These are phyloP conservation scores for Petrea volubilis DNA, from an alignment of 257 asterid species.

Conservation along the genomic window DNA sequence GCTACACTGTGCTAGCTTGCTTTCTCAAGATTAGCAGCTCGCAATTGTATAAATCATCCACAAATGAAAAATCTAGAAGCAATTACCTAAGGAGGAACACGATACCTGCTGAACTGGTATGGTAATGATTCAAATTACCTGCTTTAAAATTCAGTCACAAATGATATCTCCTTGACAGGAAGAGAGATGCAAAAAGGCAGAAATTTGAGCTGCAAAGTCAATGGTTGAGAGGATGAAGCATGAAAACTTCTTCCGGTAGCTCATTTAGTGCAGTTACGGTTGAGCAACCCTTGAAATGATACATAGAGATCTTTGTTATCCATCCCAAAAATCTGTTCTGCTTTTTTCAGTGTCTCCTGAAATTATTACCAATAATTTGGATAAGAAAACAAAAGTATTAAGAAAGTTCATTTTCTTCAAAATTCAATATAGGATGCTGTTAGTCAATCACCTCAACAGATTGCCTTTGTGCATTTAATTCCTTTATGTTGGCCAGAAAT, in stretches of 20 bases:
- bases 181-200: too few relatives aligned
- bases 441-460: constrained; percentile 66
- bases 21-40: background rate
- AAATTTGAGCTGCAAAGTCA: constrained; percentile 1
- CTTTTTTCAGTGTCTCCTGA: constrained; percentile 73
- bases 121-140: too few relatives aligned
- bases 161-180: background rate
- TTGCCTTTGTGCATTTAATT: constrained; percentile 72
- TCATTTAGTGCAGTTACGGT: constrained; percentile 45
- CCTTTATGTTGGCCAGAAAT: constrained; percentile 72
- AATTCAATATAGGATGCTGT: background rate
- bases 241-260: background rate
- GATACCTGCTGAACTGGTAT: too few relatives aligned
- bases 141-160: background rate
- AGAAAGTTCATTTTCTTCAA: background rate
- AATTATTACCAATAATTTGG: background rate
- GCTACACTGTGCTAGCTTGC: background rate
- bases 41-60: background rate
- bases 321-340: constrained; percentile 66
- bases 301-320: constrained; percentile 70
- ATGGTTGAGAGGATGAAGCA: background rate
- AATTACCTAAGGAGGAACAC: background rate
- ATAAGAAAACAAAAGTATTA: background rate
- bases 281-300: constrained; percentile 74
- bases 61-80: background rate